Conservation (phyloP, 345 rosid species). For the Lepidium sativum region DNA sequence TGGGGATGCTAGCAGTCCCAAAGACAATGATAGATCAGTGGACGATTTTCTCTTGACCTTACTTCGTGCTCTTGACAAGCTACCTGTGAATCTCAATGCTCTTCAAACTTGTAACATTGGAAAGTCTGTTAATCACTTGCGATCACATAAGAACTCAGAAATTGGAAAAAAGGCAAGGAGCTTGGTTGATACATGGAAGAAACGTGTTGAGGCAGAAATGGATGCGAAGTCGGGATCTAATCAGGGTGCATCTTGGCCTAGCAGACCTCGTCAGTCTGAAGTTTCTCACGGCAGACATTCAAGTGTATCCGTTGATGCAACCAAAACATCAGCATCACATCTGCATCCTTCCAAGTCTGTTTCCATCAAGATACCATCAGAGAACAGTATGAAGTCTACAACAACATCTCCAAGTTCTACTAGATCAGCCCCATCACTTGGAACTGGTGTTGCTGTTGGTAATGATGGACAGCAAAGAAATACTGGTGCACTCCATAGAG, state of each 20-base stretch:
- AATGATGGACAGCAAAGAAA: constrained; percentile 53
- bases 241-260: constrained; percentile 59
- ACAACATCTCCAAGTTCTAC: constrained; percentile 44
- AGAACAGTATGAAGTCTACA: constrained; percentile 38
- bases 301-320: constrained; percentile 52
- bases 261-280: constrained; percentile 57
- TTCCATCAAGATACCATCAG: constrained; percentile 47
- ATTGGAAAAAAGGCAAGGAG: constrained; percentile 90
- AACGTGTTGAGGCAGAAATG: constrained; percentile 95
- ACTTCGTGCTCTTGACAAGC: constrained; percentile 85
- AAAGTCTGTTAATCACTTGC: constrained; percentile 83
- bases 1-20: constrained; percentile 57
- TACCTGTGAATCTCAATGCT: constrained; percentile 89
- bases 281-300: constrained; percentile 51
- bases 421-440: constrained; percentile 42
- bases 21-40: constrained; percentile 28
- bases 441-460: constrained; percentile 26
- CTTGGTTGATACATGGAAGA: constrained; percentile 97
- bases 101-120: constrained; percentile 89
- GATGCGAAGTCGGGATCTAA: constrained; percentile 71
- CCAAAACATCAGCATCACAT: constrained; percentile 50
- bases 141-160: constrained; percentile 68
- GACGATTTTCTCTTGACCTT: constrained; percentile 74
- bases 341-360: constrained; percentile 51
- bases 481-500: constrained; percentile 39